phyloP scores from a whole-genome alignment of 2,329 filamentous ascomycete species.

The Claviceps spartinae region DNA sequence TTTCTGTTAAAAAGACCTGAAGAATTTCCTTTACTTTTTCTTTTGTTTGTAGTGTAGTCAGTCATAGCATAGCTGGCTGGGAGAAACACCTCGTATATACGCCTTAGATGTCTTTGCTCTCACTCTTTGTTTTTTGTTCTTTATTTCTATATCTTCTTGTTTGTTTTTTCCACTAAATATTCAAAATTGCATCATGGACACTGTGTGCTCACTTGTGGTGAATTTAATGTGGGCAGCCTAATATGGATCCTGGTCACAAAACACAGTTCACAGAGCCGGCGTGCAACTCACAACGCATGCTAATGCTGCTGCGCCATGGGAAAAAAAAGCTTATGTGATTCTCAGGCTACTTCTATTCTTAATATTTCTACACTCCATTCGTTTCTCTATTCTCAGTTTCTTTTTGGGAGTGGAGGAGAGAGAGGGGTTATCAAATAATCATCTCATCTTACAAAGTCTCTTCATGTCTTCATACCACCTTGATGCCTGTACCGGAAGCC shows the following conservation, averaged over 20 bases:
- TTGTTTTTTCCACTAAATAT: not conserved
- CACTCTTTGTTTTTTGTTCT: not conserved
- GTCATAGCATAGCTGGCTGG: constrained; percentile 19
- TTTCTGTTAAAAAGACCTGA: not conserved
- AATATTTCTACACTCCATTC: no score
- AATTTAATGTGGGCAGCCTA: no score
- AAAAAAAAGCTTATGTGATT: no score
- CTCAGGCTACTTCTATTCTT: no score
- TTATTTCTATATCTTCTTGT: not conserved
- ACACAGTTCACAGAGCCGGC: no score
- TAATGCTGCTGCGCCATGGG: no score
- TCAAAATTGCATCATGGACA: not conserved
- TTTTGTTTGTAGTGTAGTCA: constrained; percentile 25
- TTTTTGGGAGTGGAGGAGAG: no score
- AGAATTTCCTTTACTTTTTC: constrained; percentile 17
- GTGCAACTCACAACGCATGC: no score
- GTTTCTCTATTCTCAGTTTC: no score
- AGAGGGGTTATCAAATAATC: no score
- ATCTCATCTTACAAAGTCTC: not conserved
- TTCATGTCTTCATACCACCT: constrained; percentile 20
- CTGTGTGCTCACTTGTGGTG: not conserved
- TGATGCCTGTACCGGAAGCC: constrained; percentile 41
- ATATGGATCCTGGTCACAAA: no score
- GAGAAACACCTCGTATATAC: constrained; percentile 22
- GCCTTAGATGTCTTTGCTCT: constrained; percentile 14